Percentiles rank a stretch among this genome's conserved stretches.
Conservation (phyloP, 495 filamentous ascomycete species). For the Tetracladium marchalianum region DNA sequence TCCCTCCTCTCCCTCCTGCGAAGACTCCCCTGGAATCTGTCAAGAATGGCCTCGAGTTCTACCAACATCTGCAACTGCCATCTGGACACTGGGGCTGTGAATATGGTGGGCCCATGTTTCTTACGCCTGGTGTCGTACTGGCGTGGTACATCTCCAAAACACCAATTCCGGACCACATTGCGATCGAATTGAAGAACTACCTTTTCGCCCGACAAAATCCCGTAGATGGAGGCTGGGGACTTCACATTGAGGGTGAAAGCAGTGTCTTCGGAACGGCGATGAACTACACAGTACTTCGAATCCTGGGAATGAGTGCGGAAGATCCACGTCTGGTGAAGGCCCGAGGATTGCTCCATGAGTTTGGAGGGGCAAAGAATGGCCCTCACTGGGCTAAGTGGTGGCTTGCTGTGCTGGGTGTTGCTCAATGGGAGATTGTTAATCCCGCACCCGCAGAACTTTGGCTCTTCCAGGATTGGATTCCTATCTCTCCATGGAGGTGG, state of each 20-base stretch:
- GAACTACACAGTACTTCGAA: conserved; percentile 77
- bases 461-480: conserved; percentile 93
- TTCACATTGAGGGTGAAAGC: conserved; percentile 93
- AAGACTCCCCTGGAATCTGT: conserved; percentile 63
- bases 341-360: conserved; percentile 66
- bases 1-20: conserved; percentile 59
- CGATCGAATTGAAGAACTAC: conserved; percentile 88
- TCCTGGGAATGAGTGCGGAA: conserved; percentile 84
- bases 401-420: conserved; percentile 74
- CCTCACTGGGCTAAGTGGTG: conserved; percentile 97
- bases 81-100: conserved; percentile 93
- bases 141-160: conserved; percentile 88
- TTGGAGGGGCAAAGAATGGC: conserved; percentile 75
- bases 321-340: conserved; percentile 83
- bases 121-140: conserved; percentile 76
- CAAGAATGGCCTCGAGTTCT: conserved; percentile 76
- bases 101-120: conserved; percentile 81
- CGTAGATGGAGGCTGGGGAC: conserved; percentile 89
- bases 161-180: conserved; percentile 69
- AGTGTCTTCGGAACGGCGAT: conserved; percentile 82
- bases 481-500: conserved; percentile 92
- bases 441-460: conserved; percentile 89
- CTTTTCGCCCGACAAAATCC: conserved; percentile 80
- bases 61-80: conserved; percentile 74
- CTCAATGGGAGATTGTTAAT: conserved; percentile 87